Evolutionary conservation across 768 basidiomycete genomes (phyloP).

Genomic region (Phaeolepiota aurea): DNA sequence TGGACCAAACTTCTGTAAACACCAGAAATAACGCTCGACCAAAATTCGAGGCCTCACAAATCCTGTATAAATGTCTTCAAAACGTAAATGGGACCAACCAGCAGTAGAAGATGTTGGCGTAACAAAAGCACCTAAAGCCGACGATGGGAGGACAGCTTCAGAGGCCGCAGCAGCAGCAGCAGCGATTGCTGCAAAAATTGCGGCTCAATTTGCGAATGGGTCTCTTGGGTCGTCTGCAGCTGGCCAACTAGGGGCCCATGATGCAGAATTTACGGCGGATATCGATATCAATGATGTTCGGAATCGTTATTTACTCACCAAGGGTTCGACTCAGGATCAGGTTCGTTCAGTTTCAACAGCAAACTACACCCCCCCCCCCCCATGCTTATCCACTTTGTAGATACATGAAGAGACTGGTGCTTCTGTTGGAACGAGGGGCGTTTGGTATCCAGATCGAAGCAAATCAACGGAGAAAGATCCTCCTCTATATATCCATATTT

Average conservation of each 20-base stretch:
- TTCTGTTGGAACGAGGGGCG: constrained; percentile 86
- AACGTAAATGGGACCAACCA: constrained; percentile 80
- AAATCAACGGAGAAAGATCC: constrained; percentile 92
- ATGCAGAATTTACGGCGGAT: constrained; percentile 79
- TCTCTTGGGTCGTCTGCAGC: constrained; percentile 21
- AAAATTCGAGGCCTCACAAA: too few species aligned
- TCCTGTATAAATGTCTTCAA: constrained; percentile 72
- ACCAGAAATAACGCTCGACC: too few species aligned
- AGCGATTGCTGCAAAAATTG: constrained; percentile 92
- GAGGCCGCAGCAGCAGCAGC: constrained; percentile 66
- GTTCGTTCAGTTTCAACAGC: constrained; percentile 33
- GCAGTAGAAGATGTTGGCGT: constrained; percentile 37
- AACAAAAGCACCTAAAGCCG: constrained; percentile 34
- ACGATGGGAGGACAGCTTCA: constrained; percentile 54
- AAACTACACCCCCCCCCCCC: too few species aligned
- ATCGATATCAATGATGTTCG: constrained; percentile 96
- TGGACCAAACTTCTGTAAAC: too few species aligned
- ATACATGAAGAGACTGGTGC: constrained; percentile 91
- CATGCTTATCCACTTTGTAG: constrained; percentile 31
- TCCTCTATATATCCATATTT: constrained; percentile 89
- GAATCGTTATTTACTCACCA: constrained; percentile 92
- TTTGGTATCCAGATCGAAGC: constrained; percentile 90
- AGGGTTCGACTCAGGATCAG: constrained; percentile 86
- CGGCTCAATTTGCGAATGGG: constrained; percentile 65
- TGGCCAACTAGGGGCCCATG: constrained; percentile 55